Base-by-base conservation (phyloP, 2,329 filamentous ascomycete species). In the Xylariaceae sp. region DNA sequence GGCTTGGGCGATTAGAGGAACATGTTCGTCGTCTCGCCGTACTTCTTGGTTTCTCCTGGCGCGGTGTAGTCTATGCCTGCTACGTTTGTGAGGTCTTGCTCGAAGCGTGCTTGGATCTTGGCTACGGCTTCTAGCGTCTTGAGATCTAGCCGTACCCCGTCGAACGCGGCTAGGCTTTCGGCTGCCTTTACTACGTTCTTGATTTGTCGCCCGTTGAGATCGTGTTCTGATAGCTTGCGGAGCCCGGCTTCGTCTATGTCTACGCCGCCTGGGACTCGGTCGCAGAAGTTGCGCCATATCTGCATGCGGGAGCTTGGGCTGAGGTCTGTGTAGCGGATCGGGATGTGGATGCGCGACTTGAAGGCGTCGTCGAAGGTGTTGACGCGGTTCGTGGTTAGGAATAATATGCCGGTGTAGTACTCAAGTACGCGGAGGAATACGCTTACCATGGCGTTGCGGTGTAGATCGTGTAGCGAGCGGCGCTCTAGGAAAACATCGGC, bases 201-300 rank as follows among this genome's bases (percentile, higher is more conserved):
- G 54, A 70, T 70, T 59, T 69, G 67, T n/a, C 68, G 60, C 1
- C 68, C 67, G 55, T 70, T 69, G 22, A 70, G 50, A 0, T 62
- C 53, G 40, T 66, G 61, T 44, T 56, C 45, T 0, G 64, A 60
- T 2, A 66, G 54, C 5, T 29, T 43, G 6, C 56, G 54, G 2
- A 68, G 47, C 1, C 54, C 58, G 3, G 47, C 22, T 18, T 63
- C 61, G 44, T 62, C 53, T 7, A 63, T 40, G 22, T 57, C 56
- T 1, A 60, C 60, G 36, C 60, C 61, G 42, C 62, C 64, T 6
- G 61, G 62, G 19, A 65, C 56, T 32, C 60, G 59, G 6, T 47
- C 43, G 50, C 64, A 65, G 26, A 26, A 26, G 26, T 26, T 26
- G 4, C 8, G 5, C 26, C 26, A 26, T 5, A 26, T 26, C 26